Conservation (phyloP, 805 yeast genomes). For the Kodamaea kakaduensis region DNA sequence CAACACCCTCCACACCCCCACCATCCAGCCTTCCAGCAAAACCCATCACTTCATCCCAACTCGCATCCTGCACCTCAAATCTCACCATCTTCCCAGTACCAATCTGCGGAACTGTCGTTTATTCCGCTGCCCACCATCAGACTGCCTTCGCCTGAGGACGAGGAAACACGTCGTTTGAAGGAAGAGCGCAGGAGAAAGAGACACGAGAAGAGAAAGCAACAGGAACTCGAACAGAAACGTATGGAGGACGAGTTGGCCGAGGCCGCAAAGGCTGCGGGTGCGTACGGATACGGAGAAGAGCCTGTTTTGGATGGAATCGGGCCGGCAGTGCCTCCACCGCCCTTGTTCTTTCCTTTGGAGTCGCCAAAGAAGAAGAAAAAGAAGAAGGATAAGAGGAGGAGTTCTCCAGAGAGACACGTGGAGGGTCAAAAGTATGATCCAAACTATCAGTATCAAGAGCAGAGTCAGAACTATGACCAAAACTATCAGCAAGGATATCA, state of each 20-base stretch:
- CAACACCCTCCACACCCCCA: not conserved
- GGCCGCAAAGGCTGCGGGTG: slow-evolving; percentile 11
- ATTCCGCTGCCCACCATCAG: slow-evolving; percentile 4
- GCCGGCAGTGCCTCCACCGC: slow-evolving; percentile 10
- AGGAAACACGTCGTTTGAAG: slow-evolving; percentile 11
- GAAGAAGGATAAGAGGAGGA: slow-evolving; percentile 13
- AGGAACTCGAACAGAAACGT: slow-evolving; percentile 10
- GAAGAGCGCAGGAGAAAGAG: slow-evolving; percentile 15
- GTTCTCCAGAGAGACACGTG: slow-evolving; percentile 2
- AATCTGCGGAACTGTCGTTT: slow-evolving; percentile 1
- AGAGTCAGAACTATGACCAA: too few species aligned
- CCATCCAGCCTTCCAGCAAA: slow-evolving; percentile 2
- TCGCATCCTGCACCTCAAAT: not conserved
- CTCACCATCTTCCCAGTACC: not conserved
- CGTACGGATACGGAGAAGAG: slow-evolving; percentile 7
- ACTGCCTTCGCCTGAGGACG: slow-evolving; percentile 6
- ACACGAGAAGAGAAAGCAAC: slow-evolving; percentile 18
- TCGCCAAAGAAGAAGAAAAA: slow-evolving; percentile 14
- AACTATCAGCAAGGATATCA: too few species aligned
- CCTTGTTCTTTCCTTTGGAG: slow-evolving; percentile 12
- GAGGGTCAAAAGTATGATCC: too few species aligned
- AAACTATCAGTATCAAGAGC: too few species aligned
- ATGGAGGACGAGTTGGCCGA: slow-evolving; percentile 11
- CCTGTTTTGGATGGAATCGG: slow-evolving; percentile 4
- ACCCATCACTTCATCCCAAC: slow-evolving; percentile 3